These are phyloP conservation scores for Aotearoamyces nothofagi DNA, from an alignment of 2,329 filamentous ascomycete species.

Conservation along the genomic window DNA sequence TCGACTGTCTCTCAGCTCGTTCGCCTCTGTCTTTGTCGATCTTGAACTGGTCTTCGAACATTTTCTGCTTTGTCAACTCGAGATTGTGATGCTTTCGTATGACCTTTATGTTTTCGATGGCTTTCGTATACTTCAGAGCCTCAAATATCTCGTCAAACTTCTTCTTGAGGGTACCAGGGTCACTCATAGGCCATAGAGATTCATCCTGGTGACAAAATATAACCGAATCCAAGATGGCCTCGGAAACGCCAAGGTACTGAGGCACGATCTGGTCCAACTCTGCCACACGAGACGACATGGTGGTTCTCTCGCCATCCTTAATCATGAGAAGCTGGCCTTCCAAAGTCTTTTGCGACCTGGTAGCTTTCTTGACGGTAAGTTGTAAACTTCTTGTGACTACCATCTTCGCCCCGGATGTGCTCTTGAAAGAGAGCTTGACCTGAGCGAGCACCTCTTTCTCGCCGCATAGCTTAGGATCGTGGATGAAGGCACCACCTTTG, in stretches of 20 bases:
- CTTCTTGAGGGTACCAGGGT: constrained; percentile 74
- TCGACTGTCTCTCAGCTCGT: constrained; percentile 48
- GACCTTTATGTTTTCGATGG: constrained; percentile 85
- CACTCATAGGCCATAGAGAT: constrained; percentile 90
- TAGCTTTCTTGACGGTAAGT: constrained; percentile 71
- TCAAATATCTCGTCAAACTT: constrained; percentile 97
- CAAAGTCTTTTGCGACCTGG: constrained; percentile 64
- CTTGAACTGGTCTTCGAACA: constrained; percentile 64
- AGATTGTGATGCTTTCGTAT: constrained; percentile 72
- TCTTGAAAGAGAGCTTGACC: constrained; percentile 77
- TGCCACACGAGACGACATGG: constrained; percentile 64
- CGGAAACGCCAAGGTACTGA: constrained; percentile 74
- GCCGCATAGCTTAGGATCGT: constrained; percentile 84
- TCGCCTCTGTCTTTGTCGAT: constrained; percentile 74
- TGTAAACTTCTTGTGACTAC: constrained; percentile 75
- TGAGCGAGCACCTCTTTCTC: constrained; percentile 85
- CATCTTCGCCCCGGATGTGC: constrained; percentile 63
- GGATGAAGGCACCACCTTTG: constrained; percentile 82
- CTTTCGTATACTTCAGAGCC: constrained; percentile 91
- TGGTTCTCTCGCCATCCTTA: constrained; percentile 64
- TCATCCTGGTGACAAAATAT: constrained; percentile 99
- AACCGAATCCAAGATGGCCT: constrained; percentile 80
- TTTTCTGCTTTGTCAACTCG: constrained; percentile 56
- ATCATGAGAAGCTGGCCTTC: constrained; percentile 65
- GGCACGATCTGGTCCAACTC: constrained; percentile 79